phyloP scores from a whole-genome alignment of 768 basidiomycete genomes.

The Mycena metata region DNA sequence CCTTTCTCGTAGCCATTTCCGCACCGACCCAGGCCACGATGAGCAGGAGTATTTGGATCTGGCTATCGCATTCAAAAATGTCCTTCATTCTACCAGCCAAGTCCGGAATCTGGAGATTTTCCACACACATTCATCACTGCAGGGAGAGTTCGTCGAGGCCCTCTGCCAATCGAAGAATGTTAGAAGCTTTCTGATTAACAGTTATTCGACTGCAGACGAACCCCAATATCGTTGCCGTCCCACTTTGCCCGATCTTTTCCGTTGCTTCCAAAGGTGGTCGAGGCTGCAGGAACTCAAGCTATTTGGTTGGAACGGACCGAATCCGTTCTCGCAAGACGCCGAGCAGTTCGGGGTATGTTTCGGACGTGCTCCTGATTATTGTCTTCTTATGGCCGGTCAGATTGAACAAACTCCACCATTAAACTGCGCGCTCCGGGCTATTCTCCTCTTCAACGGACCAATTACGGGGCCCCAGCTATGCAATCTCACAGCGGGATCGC shows the following conservation, averaged over 20 bases:
- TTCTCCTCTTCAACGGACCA: conserved; percentile 9
- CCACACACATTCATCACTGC: conserved; percentile 14
- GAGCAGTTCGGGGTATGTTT: conserved; percentile 17
- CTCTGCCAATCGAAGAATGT: conserved; percentile 19
- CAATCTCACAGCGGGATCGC: conserved; percentile 24
- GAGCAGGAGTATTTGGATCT: conserved; percentile 17
- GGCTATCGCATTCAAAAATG: conserved; percentile 23
- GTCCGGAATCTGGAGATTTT: conserved; percentile 13
- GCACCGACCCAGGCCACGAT: background rate
- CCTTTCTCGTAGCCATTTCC: conserved; percentile 25
- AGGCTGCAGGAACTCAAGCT: conserved; percentile 6
- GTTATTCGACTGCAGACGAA: background rate
- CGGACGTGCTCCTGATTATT: background rate
- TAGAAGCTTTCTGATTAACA: conserved; percentile 15
- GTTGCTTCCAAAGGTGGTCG: conserved; percentile 16
- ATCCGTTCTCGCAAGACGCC: conserved; percentile 16
- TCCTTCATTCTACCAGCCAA: conserved; percentile 16
- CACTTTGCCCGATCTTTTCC: conserved; percentile 22
- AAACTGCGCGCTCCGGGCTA: conserved; percentile 10
- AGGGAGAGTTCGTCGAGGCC: conserved; percentile 19
- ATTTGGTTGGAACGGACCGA: conserved; percentile 21
- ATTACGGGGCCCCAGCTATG: conserved; percentile 22
- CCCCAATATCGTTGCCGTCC: conserved; percentile 8
- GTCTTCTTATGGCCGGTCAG: conserved; percentile 5
- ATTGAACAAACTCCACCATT: conserved; percentile 24